A percentile compares a stretch with the other conserved stretches of the same genome.
phyloP scores from a whole-genome alignment of 2,329 filamentous ascomycete genomes.

The Verticillium albo-atrum region DNA sequence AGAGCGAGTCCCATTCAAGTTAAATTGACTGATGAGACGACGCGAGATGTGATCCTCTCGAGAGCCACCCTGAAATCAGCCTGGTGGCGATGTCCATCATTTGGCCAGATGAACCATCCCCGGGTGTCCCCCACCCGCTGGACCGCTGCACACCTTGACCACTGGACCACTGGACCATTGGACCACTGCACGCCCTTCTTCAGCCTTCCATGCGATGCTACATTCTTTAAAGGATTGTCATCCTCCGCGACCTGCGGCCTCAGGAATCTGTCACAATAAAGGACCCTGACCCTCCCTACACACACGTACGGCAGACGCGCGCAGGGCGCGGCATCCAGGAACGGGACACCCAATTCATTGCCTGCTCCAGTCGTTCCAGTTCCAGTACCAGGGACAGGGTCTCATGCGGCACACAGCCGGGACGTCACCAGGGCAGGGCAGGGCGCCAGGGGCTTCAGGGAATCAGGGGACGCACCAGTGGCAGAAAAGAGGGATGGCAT shows the following conservation, averaged over 20 bases:
- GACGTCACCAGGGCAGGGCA: neutral
- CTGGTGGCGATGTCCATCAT: neutral
- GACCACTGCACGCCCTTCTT: too few species aligned
- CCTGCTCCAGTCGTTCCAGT: neutral
- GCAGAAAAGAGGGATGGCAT: neutral
- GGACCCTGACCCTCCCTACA: too few species aligned
- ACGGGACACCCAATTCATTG: neutral
- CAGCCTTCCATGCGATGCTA: neutral
- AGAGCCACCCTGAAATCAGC: neutral
- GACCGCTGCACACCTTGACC: too few species aligned
- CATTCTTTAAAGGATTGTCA: neutral
- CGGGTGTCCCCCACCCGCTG: too few species aligned
- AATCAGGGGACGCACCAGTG: neutral
- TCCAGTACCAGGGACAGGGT: neutral
- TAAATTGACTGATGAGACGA: neutral
- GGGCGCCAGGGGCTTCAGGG: neutral
- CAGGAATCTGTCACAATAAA: neutral
- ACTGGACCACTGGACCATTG: too few species aligned
- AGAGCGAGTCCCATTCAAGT: neutral
- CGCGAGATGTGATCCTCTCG: neutral
- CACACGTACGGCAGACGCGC: neutral
- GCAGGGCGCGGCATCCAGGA: neutral
- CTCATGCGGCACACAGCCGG: neutral
- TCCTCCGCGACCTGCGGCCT: neutral
- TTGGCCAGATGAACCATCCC: neutral